Evolutionary conservation across 352 stramenopile species (phyloP).

Genomic region (Phytopythium aichiense): DNA sequence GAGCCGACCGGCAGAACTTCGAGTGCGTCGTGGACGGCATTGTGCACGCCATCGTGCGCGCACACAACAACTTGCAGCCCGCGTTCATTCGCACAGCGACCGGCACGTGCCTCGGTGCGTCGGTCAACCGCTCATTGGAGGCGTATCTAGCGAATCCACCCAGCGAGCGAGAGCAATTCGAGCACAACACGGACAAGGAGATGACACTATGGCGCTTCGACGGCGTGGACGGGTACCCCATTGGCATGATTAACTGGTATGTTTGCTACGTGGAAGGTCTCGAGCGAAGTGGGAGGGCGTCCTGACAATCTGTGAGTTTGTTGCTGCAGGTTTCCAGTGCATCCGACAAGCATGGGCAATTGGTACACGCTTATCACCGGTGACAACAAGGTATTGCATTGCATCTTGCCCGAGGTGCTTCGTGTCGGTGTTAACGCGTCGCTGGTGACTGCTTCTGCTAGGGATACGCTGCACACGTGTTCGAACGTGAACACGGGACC

Average conservation of each 20-base stretch:
- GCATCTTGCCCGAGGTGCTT: background rate
- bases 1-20: constrained; percentile 80
- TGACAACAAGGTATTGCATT: constrained; percentile 82
- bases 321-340: constrained; percentile 80
- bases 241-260: constrained; percentile 91
- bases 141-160: constrained; percentile 88
- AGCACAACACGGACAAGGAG: constrained; percentile 89
- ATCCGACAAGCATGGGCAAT: constrained; percentile 92
- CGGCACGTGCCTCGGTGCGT: constrained; percentile 66
- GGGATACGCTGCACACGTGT: constrained; percentile 85
- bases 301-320: background rate
- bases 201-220: constrained; percentile 90
- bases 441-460: constrained; percentile 6
- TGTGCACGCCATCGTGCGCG: constrained; percentile 72
- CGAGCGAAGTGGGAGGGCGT: background rate
- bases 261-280: background rate
- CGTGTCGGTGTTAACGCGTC: background rate
- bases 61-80: constrained; percentile 70
- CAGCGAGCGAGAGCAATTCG: constrained; percentile 72
- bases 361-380: constrained; percentile 92
- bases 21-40: constrained; percentile 89
- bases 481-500: constrained; percentile 83
- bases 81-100: constrained; percentile 57
- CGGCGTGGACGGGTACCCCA: constrained; percentile 70
- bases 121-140: constrained; percentile 88